Percentiles rank a stretch among this genome's conserved stretches.
These are phyloP conservation scores for Amanita molliuscula DNA, from an alignment of 768 basidiomycete species.

Conservation along the genomic window DNA sequence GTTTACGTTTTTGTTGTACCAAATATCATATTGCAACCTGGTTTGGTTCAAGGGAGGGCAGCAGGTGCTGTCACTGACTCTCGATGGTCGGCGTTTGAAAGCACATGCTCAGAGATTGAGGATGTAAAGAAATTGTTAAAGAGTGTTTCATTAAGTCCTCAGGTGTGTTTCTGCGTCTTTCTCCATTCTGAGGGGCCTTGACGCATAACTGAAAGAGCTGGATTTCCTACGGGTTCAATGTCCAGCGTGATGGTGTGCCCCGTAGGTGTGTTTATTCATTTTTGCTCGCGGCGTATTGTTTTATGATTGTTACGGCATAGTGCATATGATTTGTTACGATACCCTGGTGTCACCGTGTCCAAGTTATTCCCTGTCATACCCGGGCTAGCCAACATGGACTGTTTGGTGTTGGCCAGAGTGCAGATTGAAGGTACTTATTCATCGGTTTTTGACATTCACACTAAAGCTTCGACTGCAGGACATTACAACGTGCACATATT, in stretches of 20 bases:
- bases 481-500: slow-evolving; percentile 51
- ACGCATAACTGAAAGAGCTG: slow-evolving; percentile 19
- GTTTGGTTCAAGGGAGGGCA: slow-evolving; percentile 21
- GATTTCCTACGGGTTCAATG: slow-evolving; percentile 29
- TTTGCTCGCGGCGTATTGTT: not conserved
- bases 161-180: slow-evolving; percentile 16
- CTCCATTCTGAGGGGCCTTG: not conserved
- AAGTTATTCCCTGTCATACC: slow-evolving; percentile 36
- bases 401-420: slow-evolving; percentile 46
- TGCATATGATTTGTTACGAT: slow-evolving; percentile 63
- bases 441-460: not conserved
- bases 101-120: slow-evolving; percentile 20
- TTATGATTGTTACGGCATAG: slow-evolving; percentile 25
- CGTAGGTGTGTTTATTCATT: slow-evolving; percentile 23
- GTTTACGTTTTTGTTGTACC: not conserved
- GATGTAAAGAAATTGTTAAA: slow-evolving; percentile 27
- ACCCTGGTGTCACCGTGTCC: slow-evolving; percentile 38
- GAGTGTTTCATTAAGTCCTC: slow-evolving; percentile 28
- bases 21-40: not conserved
- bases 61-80: slow-evolving; percentile 36
- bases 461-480: slow-evolving; percentile 23
- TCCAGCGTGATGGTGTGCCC: slow-evolving; percentile 33
- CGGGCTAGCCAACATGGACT: slow-evolving; percentile 37
- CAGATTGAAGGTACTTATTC: slow-evolving; percentile 53
- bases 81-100: slow-evolving; percentile 30